phyloP scores from a whole-genome alignment of 2,329 filamentous ascomycete genomes.

The Cercospora sp. region DNA sequence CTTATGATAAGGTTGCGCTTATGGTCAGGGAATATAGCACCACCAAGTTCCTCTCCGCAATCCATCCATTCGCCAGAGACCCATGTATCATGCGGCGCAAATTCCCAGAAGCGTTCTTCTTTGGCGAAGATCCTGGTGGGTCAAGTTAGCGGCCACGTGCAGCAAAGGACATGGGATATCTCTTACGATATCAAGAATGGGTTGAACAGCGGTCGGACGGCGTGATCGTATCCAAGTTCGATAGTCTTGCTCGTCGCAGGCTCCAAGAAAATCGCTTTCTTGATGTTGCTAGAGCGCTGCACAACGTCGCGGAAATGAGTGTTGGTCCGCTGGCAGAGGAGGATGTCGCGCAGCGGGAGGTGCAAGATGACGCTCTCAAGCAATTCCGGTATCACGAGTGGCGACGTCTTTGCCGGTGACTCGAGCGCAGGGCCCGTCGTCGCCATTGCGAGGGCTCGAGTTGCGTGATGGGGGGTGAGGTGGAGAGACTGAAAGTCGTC shows the following conservation, averaged over 20 bases:
- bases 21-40: no score
- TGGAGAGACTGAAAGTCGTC: not conserved
- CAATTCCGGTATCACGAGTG: not conserved
- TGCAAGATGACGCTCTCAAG: not conserved
- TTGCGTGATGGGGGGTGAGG: not conserved
- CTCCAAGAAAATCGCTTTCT: not conserved
- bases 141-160: not conserved
- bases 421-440: no score
- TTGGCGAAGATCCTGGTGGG: not conserved
- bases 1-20: no score
- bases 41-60: no score
- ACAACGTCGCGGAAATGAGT: not conserved
- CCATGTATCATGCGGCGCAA: not conserved
- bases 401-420: not conserved
- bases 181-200: not conserved
- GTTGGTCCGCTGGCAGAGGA: not conserved
- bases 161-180: not conserved
- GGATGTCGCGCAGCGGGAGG: not conserved
- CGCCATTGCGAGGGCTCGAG: not conserved
- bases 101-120: not conserved
- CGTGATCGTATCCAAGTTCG: not conserved
- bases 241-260: not conserved
- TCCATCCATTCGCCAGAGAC: no score
- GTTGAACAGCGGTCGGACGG: not conserved
- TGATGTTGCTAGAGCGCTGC: not conserved